phyloP scores from a whole-genome alignment of 805 yeast species.

The Sugiyamaella marilandica region DNA sequence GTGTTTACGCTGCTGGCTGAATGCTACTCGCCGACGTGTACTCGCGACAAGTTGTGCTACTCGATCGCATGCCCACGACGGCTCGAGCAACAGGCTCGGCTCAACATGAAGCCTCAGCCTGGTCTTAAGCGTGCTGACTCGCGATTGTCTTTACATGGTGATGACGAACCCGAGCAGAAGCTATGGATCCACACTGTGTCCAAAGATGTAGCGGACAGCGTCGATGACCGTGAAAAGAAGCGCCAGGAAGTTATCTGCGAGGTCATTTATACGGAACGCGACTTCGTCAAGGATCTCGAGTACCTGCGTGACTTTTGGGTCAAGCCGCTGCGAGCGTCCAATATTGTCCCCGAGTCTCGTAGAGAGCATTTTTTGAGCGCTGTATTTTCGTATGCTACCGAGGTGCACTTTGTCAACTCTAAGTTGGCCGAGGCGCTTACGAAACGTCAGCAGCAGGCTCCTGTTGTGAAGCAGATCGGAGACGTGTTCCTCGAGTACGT shows the following conservation, averaged over 20 bases:
- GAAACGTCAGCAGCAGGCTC: constrained; percentile 77
- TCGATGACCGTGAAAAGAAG: constrained; percentile 80
- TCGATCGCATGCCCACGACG: constrained; percentile 95
- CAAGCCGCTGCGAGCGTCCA: constrained; percentile 80
- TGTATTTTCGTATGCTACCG: constrained; percentile 86
- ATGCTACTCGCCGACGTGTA: constrained; percentile 96
- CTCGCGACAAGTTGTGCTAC: constrained; percentile 81
- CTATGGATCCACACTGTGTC: constrained; percentile 94
- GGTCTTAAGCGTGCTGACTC: constrained; percentile 75
- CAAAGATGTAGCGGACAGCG: constrained; percentile 64
- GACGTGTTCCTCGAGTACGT: constrained; percentile 82
- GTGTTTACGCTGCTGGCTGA: constrained; percentile 89
- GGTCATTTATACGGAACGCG: constrained; percentile 87
- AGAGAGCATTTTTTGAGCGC: constrained; percentile 87
- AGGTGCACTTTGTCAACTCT: constrained; percentile 76
- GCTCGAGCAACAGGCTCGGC: constrained; percentile 89
- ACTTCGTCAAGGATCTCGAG: constrained; percentile 91
- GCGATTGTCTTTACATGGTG: constrained; percentile 57
- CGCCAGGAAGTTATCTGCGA: constrained; percentile 95
- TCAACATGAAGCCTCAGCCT: constrained; percentile 82
- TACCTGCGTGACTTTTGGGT: constrained; percentile 91
- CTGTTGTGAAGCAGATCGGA: constrained; percentile 80
- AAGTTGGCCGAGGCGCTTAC: constrained; percentile 85
- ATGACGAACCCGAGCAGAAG: constrained; percentile 73
- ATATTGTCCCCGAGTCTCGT: constrained; percentile 81